These are phyloP conservation scores for Penicillium hordei DNA, from an alignment of 2,329 filamentous ascomycete species.

Conservation along the genomic window DNA sequence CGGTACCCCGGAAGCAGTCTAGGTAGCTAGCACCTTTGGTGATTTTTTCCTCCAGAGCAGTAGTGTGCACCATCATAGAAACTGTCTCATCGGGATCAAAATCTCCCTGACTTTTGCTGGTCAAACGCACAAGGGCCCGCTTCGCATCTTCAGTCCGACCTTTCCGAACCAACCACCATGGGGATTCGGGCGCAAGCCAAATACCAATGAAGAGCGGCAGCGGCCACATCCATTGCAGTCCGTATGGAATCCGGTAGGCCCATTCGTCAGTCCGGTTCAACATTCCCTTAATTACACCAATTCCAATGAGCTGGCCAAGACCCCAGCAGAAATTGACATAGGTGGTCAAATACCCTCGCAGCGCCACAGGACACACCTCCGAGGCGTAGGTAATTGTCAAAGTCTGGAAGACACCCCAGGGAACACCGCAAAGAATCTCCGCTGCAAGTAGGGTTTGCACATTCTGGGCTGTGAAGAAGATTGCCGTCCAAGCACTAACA, in stretches of 20 bases:
- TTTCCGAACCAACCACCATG: constrained; percentile 53
- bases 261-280: constrained; percentile 48
- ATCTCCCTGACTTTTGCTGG: constrained; percentile 52
- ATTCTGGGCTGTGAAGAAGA: constrained; percentile 54
- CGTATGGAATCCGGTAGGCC: constrained; percentile 55
- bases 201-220: constrained; percentile 51
- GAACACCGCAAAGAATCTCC: constrained; percentile 53
- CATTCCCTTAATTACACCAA: constrained; percentile 53
- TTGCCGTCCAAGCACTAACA: constrained; percentile 50
- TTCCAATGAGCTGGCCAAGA: constrained; percentile 52
- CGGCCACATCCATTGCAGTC: constrained; percentile 56
- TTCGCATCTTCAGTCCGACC: constrained; percentile 50
- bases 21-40: constrained; percentile 71
- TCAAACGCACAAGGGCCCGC: constrained; percentile 45
- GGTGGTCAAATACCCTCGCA: constrained; percentile 48
- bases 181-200: constrained; percentile 51
- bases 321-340: constrained; percentile 51
- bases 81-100: constrained; percentile 83
- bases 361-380: constrained; percentile 49
- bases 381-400: constrained; percentile 49
- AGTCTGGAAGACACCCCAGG: constrained; percentile 55
- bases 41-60: constrained; percentile 73
- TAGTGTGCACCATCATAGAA: constrained; percentile 91
- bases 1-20: constrained; percentile 80
- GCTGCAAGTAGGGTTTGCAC: constrained; percentile 50